phyloP scores from a whole-genome alignment of 2,329 filamentous ascomycete species.

The Penicillium sp. region DNA sequence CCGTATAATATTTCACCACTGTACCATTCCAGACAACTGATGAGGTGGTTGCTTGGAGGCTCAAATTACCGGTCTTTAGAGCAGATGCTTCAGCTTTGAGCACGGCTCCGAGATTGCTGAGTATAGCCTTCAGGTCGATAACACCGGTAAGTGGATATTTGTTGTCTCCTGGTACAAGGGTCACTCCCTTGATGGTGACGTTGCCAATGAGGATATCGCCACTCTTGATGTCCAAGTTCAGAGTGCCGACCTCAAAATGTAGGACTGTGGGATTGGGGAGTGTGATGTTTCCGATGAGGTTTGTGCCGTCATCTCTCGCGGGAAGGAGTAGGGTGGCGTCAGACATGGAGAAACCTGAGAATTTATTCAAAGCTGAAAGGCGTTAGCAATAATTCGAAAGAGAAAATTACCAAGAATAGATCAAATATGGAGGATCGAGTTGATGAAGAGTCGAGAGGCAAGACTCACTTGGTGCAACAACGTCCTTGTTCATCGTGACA shows the following conservation, averaged over 20 bases:
- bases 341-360: slow-evolving; percentile 28
- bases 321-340: slow-evolving; percentile 31
- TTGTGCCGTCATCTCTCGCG: slow-evolving; percentile 28
- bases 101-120: slow-evolving; percentile 24
- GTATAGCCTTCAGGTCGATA: slow-evolving; percentile 24
- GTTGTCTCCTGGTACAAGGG: slow-evolving; percentile 31
- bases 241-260: slow-evolving; percentile 30
- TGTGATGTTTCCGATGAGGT: slow-evolving; percentile 30
- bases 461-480: slow-evolving; percentile 23
- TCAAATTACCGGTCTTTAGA: slow-evolving; percentile 22
- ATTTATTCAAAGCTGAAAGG: slow-evolving; percentile 26
- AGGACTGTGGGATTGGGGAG: slow-evolving; percentile 33
- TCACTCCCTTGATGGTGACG: slow-evolving; percentile 26
- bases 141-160: slow-evolving; percentile 27
- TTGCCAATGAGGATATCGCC: slow-evolving; percentile 29
- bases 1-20: slow-evolving; percentile 31
- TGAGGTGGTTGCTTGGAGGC: slow-evolving; percentile 19
- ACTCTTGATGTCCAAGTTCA: slow-evolving; percentile 31
- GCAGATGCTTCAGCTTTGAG: slow-evolving; percentile 25
- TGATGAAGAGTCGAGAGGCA: not conserved
- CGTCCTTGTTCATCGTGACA: slow-evolving; percentile 28
- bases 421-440: not conserved
- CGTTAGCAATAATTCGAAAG: not conserved
- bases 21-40: slow-evolving; percentile 27
- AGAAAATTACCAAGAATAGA: too few species aligned